Conservation (phyloP, 768 basidiomycete species). For the Lactarius sp. region DNA sequence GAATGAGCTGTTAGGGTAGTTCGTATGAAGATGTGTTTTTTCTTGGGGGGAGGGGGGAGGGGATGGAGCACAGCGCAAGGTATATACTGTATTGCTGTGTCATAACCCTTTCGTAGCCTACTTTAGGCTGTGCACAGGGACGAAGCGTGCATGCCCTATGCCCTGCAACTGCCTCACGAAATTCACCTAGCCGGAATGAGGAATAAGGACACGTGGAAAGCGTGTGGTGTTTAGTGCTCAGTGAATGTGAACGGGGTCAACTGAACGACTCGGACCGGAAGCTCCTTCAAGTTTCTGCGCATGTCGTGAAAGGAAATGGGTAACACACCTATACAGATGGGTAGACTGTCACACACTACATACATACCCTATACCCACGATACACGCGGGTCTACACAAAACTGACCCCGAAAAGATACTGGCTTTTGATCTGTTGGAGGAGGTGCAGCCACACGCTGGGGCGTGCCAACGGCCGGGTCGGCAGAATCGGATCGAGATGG, state of each 20-base stretch:
- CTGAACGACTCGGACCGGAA: neutral
- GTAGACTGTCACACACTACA: slow-evolving; percentile 19
- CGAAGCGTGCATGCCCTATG: slow-evolving; percentile 15
- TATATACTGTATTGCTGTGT: too few relatives aligned
- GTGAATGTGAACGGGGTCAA: slow-evolving; percentile 15
- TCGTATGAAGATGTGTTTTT: neutral
- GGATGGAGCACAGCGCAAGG: slow-evolving; percentile 7
- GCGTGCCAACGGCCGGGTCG: too few relatives aligned
- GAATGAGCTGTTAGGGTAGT: neutral
- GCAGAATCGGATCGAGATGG: too few relatives aligned
- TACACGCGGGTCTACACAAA: slow-evolving; percentile 18
- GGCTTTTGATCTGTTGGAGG: too few relatives aligned
- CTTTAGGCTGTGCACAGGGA: neutral
- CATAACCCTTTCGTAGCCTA: slow-evolving; percentile 12
- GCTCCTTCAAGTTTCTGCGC: slow-evolving; percentile 13
- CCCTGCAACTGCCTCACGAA: slow-evolving; percentile 13
- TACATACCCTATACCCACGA: slow-evolving; percentile 14
- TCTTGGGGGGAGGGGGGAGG: too few relatives aligned
- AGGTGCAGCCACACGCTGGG: too few relatives aligned
- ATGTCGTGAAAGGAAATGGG: slow-evolving; percentile 15
- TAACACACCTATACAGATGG: slow-evolving; percentile 23
- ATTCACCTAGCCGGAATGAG: slow-evolving; percentile 10
- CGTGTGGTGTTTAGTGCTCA: slow-evolving; percentile 17
- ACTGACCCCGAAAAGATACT: too few relatives aligned
- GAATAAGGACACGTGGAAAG: slow-evolving; percentile 17